These are phyloP conservation scores for Corynespora cassiicola DNA, from an alignment of 2,329 filamentous ascomycete species.

Conservation along the genomic window DNA sequence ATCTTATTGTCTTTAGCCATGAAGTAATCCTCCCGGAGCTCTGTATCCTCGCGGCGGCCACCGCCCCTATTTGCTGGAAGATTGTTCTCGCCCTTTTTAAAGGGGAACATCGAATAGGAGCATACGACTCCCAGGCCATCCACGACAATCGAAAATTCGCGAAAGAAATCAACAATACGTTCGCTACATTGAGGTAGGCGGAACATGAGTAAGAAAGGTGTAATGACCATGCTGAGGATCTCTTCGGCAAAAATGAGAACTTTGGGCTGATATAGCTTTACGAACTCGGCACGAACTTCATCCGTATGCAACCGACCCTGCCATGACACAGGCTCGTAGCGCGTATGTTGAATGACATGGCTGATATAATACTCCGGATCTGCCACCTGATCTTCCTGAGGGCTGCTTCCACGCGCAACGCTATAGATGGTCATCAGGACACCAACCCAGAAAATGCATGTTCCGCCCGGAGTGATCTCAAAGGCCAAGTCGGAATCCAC, in stretches of 20 bases:
- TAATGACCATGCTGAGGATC: slow-evolving; percentile 88
- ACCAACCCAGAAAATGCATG: slow-evolving; percentile 88
- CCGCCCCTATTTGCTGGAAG: slow-evolving; percentile 47
- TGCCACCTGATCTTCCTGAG: slow-evolving; percentile 85
- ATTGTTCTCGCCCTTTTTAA: slow-evolving; percentile 78
- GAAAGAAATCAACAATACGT: slow-evolving; percentile 95
- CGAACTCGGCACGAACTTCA: slow-evolving; percentile 90
- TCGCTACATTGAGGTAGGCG: slow-evolving; percentile 89
- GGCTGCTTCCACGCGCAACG: slow-evolving; percentile 79
- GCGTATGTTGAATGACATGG: slow-evolving; percentile 90
- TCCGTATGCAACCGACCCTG: slow-evolving; percentile 88
- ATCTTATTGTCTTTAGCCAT: slow-evolving; percentile 96
- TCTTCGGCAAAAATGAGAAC: slow-evolving; percentile 92
- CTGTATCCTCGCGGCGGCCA: slow-evolving; percentile 56
- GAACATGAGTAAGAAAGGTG: slow-evolving; percentile 86
- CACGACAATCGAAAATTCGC: slow-evolving; percentile 96
- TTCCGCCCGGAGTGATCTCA: slow-evolving; percentile 87
- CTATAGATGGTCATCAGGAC: slow-evolving; percentile 85
- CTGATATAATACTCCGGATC: slow-evolving; percentile 89
- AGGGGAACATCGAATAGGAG: slow-evolving; percentile 96
- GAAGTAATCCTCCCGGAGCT: slow-evolving; percentile 87
- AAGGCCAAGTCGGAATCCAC: slow-evolving; percentile 90
- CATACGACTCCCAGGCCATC: slow-evolving; percentile 96
- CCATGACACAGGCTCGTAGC: slow-evolving; percentile 91
- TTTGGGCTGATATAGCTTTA: slow-evolving; percentile 89